Percentiles rank a stretch among this genome's conserved stretches.
phyloP scores from a whole-genome alignment of 2,329 filamentous ascomycete species.

The Clonostachys solani region DNA sequence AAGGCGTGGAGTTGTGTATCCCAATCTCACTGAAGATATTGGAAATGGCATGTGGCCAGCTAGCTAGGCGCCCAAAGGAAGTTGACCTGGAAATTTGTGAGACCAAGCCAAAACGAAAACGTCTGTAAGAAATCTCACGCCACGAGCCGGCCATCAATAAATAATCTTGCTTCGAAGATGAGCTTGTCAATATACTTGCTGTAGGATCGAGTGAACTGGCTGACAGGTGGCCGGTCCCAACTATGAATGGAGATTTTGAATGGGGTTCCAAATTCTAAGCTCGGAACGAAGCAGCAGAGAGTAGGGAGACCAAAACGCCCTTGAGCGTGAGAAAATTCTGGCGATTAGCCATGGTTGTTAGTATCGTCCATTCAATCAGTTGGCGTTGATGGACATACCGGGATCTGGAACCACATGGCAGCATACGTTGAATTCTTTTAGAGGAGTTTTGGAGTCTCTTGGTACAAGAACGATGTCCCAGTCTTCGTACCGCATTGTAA shows the following conservation, averaged over 20 bases:
- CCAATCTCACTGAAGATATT: conserved; percentile 33
- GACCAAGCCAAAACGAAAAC: not conserved
- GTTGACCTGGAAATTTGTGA: conserved; percentile 38
- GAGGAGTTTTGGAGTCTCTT: conserved; percentile 57
- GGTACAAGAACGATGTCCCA: conserved; percentile 87
- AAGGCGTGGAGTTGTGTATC: not conserved
- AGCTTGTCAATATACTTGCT: conserved; percentile 52
- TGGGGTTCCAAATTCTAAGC: conserved; percentile 48
- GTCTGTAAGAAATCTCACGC: conserved; percentile 43
- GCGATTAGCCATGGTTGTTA: not conserved
- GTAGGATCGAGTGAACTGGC: conserved; percentile 49
- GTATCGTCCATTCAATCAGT: not conserved
- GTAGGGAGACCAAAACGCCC: conserved; percentile 53
- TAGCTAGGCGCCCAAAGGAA: conserved; percentile 43
- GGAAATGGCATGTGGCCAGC: conserved; percentile 46
- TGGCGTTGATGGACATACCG: conserved; percentile 20
- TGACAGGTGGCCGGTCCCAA: conserved; percentile 58
- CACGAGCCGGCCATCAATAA: conserved; percentile 62
- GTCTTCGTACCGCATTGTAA: conserved; percentile 74
- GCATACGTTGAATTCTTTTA: conserved; percentile 78
- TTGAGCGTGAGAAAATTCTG: conserved; percentile 49
- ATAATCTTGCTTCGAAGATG: conserved; percentile 62
- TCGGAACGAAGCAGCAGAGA: conserved; percentile 69
- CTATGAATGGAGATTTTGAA: conserved; percentile 75
- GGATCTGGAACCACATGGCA: conserved; percentile 63